Percentiles rank a stretch among this genome's conserved stretches.
phyloP scores from a whole-genome alignment of 179 eudicot species.

The Heliamphora pulchella region DNA sequence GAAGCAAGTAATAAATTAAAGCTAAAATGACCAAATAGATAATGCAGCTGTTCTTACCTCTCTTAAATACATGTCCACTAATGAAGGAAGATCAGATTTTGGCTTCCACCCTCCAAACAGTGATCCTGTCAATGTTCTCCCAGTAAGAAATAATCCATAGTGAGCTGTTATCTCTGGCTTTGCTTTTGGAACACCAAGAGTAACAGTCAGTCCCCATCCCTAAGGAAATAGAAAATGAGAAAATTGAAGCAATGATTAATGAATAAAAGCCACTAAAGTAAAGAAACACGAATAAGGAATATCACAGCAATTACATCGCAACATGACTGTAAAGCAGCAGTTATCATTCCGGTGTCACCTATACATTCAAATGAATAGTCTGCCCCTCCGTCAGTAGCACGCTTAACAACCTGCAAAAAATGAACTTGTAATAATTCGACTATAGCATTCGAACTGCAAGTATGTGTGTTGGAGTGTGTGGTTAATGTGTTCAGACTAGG shows the following conservation, averaged over 20 bases:
- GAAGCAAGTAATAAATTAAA: neutral
- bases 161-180: conserved; percentile 78
- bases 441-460: neutral
- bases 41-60: conserved; percentile 37
- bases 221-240: conserved; percentile 13
- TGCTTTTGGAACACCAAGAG: conserved; percentile 89
- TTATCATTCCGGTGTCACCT: conserved; percentile 68
- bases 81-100: conserved; percentile 70
- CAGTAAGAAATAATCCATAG: conserved; percentile 58
- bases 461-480: neutral
- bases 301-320: conserved; percentile 51
- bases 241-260: neutral
- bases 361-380: conserved; percentile 93
- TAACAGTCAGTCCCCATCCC: conserved; percentile 95
- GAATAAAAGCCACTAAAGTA: neutral
- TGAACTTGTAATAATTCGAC: neutral
- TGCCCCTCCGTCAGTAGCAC: conserved; percentile 75
- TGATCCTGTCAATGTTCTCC: conserved; percentile 77
- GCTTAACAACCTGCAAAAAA: conserved; percentile 56
- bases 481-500: neutral
- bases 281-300: neutral
- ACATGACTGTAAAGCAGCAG: conserved; percentile 81
- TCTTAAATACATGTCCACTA: conserved; percentile 72
- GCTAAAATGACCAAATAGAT: neutral
- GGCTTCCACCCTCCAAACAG: conserved; percentile 96